Base-by-base conservation (phyloP, 192 early-diverging fungal genomes). In the Backusella liffmaniae region DNA sequence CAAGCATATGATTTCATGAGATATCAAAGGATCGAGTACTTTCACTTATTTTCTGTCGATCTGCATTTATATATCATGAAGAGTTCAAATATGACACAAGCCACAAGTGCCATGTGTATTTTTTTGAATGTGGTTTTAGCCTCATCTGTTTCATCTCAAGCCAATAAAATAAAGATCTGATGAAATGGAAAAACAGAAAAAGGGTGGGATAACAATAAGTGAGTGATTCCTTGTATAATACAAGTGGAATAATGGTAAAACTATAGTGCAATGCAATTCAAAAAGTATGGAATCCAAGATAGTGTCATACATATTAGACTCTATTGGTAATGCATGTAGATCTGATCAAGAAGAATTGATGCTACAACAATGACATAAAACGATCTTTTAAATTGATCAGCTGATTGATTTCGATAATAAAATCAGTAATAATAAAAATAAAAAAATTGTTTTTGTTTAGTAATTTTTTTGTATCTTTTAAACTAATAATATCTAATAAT, bases 61-160 rank as follows among this genome's bases (percentile, higher is more conserved):
- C 9, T 39, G 8, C 10, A 39, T 0, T 10, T 39, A 10, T 39
- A 8, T 39, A 39, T 0, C 37, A 12, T 12, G 9, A 12, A 39
- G 9, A 39, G 8, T 39, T 1, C n/a, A 49, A 49, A 5, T n/a
- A 49, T 1, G 5, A 49, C 18, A 49, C 16, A 49, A 49, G 46
- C 46, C 46, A 49, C 46, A 49, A n/a, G 15, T 49, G 46, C 18
- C 3, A 6, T 49, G 18, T n/a, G 3, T 49, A 0, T 18, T 16
- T 49, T n/a, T 49, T 49, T 7, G 0, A 6, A 21, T n/a, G 5
- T 49, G 56, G 21, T 23, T 62, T 62, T 62, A 29, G 56, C 56
- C 56, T 62, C 56, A 62, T 62, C 56, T 62, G 21, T 62, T 62
- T 62, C 56, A 62, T 62, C 56, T 62, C 56, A 62, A 29, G 56